Percentiles rank a stretch among this genome's conserved stretches.
Evolutionary conservation across 2,329 filamentous ascomycete genomes (phyloP).

Genomic region (Paecilomyces niveus): DNA sequence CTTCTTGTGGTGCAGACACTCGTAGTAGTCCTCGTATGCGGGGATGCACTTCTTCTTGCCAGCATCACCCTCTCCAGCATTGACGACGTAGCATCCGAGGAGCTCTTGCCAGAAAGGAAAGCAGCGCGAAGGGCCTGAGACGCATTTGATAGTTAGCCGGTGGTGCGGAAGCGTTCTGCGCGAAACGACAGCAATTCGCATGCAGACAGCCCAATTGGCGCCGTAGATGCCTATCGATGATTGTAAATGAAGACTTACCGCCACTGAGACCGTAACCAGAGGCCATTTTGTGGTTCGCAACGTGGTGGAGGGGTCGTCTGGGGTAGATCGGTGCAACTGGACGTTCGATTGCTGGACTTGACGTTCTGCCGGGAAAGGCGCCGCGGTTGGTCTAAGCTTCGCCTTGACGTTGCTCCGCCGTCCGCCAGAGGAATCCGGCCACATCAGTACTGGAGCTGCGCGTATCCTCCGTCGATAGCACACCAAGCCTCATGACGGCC

Average conservation of each 20-base stretch:
- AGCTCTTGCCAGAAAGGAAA: slow-evolving; percentile 99
- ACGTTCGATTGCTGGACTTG: slow-evolving; percentile 11
- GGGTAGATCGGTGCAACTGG: slow-evolving; percentile 14
- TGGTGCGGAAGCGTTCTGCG: slow-evolving; percentile 8
- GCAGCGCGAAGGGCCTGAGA: slow-evolving; percentile 66
- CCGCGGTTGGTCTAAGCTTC: slow-evolving; percentile 16
- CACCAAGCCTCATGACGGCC: slow-evolving; percentile 8
- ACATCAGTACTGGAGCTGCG: neutral
- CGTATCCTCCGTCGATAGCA: neutral
- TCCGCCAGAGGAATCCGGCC: slow-evolving; percentile 1
- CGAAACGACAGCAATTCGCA: slow-evolving; percentile 11
- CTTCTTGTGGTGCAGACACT: slow-evolving; percentile 98
- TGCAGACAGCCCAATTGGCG: slow-evolving; percentile 8
- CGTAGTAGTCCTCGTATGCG: slow-evolving; percentile 92
- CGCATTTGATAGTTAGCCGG: slow-evolving; percentile 16
- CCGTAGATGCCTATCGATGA: neutral
- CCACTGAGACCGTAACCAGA: slow-evolving; percentile 50
- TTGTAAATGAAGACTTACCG: slow-evolving; percentile 30
- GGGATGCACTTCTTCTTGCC: slow-evolving; percentile 84
- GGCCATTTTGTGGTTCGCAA: slow-evolving; percentile 34
- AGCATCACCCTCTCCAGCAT: slow-evolving; percentile 70
- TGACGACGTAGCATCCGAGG: slow-evolving; percentile 95
- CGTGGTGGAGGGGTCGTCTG: slow-evolving; percentile 10
- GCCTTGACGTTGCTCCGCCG: slow-evolving; percentile 1
- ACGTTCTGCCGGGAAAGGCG: slow-evolving; percentile 12